phyloP scores from a whole-genome alignment of 1,284 basidiomycete genomes.

The Trichosporon ovoides region DNA sequence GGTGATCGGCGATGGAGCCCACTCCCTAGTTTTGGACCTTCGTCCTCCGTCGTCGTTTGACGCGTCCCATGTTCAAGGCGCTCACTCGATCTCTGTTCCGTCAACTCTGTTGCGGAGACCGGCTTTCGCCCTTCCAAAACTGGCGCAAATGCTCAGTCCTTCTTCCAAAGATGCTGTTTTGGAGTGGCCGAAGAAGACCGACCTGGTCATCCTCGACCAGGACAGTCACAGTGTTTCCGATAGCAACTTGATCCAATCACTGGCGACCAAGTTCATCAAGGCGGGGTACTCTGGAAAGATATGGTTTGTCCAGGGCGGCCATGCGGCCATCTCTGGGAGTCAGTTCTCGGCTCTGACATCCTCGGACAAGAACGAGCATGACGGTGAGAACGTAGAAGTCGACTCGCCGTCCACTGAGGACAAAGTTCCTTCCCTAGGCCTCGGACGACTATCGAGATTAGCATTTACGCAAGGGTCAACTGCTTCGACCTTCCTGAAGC shows the following conservation, averaged over 20 bases:
- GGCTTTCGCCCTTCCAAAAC: slow-evolving; percentile 66
- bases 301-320: slow-evolving; percentile 73
- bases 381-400: slow-evolving; percentile 12
- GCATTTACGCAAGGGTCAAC: slow-evolving; percentile 34
- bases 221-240: slow-evolving; percentile 61
- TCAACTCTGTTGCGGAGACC: slow-evolving; percentile 89
- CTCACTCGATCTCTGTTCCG: slow-evolving; percentile 86
- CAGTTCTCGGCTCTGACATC: not conserved
- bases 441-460: slow-evolving; percentile 27
- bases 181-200: slow-evolving; percentile 57
- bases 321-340: slow-evolving; percentile 50
- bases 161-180: slow-evolving; percentile 53
- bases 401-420: not conserved
- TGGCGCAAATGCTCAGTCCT: slow-evolving; percentile 67
- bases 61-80: slow-evolving; percentile 60
- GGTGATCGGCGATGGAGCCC: slow-evolving; percentile 19
- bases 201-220: slow-evolving; percentile 75
- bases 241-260: slow-evolving; percentile 65
- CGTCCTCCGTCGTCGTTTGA: slow-evolving; percentile 71
- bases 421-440: not conserved
- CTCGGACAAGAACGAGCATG: slow-evolving; percentile 8
- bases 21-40: slow-evolving; percentile 70
- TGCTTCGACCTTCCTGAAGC: not conserved
- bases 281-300: slow-evolving; percentile 65
- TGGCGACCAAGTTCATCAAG: slow-evolving; percentile 76